Evolutionary conservation across 2,329 filamentous ascomycete genomes (phyloP).

Genomic region (Neonectria hederae): DNA sequence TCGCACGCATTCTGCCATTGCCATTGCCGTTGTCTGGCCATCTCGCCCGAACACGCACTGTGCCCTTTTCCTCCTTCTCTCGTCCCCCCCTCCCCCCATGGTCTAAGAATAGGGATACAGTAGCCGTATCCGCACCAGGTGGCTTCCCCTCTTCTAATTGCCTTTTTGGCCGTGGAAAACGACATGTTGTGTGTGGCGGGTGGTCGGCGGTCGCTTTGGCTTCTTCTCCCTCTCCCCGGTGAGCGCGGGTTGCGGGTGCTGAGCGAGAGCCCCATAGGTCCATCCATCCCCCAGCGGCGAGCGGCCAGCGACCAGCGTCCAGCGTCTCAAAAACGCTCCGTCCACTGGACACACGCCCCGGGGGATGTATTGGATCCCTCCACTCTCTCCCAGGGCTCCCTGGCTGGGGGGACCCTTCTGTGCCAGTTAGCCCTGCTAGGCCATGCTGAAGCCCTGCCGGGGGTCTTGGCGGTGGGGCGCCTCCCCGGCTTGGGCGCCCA

Average conservation of each 20-base stretch:
- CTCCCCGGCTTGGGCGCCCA: conserved; percentile 21
- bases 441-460: conserved; percentile 19
- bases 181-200: not conserved
- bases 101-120: not conserved
- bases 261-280: not conserved
- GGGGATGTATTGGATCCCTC: not conserved
- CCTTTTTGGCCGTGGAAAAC: not conserved
- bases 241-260: not conserved
- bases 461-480: conserved; percentile 18
- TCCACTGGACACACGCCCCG: conserved; percentile 16
- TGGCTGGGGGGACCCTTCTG: conserved; percentile 3
- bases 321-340: not conserved
- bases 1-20: not conserved
- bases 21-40: conserved; percentile 5
- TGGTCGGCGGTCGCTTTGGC: not conserved
- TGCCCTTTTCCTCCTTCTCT: not conserved
- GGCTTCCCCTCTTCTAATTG: not conserved
- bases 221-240: not conserved
- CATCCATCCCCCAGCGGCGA: too few species aligned
- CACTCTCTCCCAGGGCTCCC: not conserved
- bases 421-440: conserved; percentile 1
- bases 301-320: not conserved
- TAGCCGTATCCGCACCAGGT: not conserved
- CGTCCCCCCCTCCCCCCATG: not conserved
- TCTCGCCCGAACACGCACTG: conserved; percentile 5